Evolutionary conservation across 2,329 filamentous ascomycete species (phyloP), one percentile per base, ranked within the genome.

Genomic region (Paecilomyces sp.): DNA sequence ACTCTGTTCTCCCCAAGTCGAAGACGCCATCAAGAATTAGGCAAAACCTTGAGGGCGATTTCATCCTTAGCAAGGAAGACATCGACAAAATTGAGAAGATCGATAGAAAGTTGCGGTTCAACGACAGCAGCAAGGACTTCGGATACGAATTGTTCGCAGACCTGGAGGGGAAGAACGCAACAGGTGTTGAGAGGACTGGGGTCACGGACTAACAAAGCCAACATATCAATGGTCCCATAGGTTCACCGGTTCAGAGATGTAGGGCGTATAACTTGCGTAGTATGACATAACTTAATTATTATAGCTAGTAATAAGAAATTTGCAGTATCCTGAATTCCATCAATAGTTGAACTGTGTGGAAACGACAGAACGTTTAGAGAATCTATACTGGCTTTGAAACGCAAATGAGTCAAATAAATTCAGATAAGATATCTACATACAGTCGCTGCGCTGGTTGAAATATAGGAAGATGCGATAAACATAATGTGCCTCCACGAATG

Each of bases 51-150:
- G 75, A 76, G 57, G 74, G 73, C 9, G 83, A 85, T 67, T 89
- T 89, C 70, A 80, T 82, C 67, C 76, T 89, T 28, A 78, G 79
- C 1, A 65, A 69, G 0, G 81, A 82, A 56, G 86, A 89, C 66
- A 72, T 88, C 65, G 71, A 81, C 67, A 82, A 80, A 72, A 82
- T 86, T 57, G 74, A 78, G 47, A 66, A 62, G 0, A 75, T 87
- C 22, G 84, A 88, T 67, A 85, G 81, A 74, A 86, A 86, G 71
- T 54, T 85, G 64, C 75, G 85, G 51, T 87, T 88, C 67, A 88
- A 87, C 59, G 84, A 88, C 68, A 79, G 83, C 3, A 82, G 78
- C 52, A 73, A 67, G 6, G 75, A 72, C 24, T 88, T 87, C 73
- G 80, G 83, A 2, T 84, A 80, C 70, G 74, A 83, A 7, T 85